Conservation (phyloP, 352 stramenopile genomes). For the Globisporangium spiculum region DNA sequence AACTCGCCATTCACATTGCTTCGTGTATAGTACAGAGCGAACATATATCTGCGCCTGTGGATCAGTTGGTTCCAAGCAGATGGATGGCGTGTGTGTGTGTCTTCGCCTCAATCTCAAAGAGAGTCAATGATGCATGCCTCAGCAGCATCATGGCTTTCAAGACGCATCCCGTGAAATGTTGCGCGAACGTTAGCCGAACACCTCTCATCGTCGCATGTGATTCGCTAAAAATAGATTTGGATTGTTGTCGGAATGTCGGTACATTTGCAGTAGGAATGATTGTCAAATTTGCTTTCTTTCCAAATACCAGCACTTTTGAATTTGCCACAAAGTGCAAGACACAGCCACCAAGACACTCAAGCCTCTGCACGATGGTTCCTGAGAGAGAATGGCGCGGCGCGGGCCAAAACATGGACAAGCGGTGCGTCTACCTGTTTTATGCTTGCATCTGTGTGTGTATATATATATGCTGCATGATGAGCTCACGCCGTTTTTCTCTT, state of each 20-base stretch:
- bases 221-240: conserved; percentile 9
- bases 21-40: no score
- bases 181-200: no score
- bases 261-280: conserved; percentile 7
- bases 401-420: conserved; percentile 77
- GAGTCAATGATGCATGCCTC: no score
- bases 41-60: no score
- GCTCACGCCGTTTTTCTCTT: not conserved
- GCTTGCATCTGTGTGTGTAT: no score
- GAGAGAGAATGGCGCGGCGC: conserved; percentile 59
- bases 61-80: no score
- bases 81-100: no score
- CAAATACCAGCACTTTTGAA: not conserved
- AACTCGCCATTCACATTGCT: no score
- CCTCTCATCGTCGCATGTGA: not conserved
- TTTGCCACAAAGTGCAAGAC: not conserved
- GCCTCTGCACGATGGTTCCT: conserved; percentile 40
- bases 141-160: no score
- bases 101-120: no score
- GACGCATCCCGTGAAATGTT: not conserved
- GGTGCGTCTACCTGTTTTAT: conserved; percentile 15
- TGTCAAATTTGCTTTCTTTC: not conserved
- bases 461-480: not conserved
- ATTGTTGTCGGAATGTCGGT: not conserved
- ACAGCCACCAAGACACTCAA: not conserved